Conservation (phyloP, 495 filamentous ascomycete genomes). For the Pyronema omphalodes region DNA sequence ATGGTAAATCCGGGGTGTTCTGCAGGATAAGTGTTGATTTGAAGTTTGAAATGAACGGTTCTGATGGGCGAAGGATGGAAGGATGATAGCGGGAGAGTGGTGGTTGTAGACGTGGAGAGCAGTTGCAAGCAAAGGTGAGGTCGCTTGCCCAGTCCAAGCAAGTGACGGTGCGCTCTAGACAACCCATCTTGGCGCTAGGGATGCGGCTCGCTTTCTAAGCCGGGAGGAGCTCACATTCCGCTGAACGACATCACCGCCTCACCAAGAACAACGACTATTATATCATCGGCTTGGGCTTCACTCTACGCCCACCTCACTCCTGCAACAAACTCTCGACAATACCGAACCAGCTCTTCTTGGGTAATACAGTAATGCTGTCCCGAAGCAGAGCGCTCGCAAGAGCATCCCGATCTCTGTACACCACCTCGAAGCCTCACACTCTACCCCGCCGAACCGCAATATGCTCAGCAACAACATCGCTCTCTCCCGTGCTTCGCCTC, state of each 20-base stretch:
- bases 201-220: background rate
- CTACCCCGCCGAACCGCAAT: background rate
- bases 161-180: background rate
- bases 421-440: background rate
- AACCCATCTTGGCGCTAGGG: background rate
- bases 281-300: too few relatives aligned
- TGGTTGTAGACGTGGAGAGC: background rate
- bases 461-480: background rate
- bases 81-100: background rate
- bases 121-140: background rate
- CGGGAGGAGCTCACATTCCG: background rate
- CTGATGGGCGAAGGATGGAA: background rate
- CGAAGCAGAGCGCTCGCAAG: slow-evolving; percentile 4
- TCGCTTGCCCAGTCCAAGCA: background rate
- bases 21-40: too few relatives aligned
- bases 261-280: too few relatives aligned
- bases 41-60: too few relatives aligned
- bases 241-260: too few relatives aligned
- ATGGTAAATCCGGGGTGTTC: too few relatives aligned
- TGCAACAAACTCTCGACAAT: too few relatives aligned
- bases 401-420: background rate
- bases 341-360: background rate
- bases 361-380: slow-evolving; percentile 1
- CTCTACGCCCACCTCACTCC: too few relatives aligned
- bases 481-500: background rate